Conservation (phyloP, 2,329 filamentous ascomycete species). For the Trichoderma sp. region DNA sequence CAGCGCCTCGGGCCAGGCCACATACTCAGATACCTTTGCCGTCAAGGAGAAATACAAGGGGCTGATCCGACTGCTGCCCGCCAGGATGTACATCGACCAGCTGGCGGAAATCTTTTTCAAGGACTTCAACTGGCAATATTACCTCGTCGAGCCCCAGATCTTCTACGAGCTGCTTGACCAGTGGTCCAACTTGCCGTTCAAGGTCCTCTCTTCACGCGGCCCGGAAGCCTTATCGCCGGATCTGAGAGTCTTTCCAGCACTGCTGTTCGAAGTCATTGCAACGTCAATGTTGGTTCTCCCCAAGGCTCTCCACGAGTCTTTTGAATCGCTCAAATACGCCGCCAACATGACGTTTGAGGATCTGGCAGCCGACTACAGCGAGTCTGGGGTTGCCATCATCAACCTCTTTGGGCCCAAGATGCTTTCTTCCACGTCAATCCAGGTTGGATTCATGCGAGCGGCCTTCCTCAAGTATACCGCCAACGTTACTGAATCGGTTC, state of each 20-base stretch:
- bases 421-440: conserved; percentile 54
- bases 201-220: conserved; percentile 46
- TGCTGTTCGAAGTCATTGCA: conserved; percentile 59
- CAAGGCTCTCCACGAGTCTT: conserved; percentile 44
- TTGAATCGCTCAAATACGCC: conserved; percentile 57
- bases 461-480: conserved; percentile 58
- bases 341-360: conserved; percentile 60
- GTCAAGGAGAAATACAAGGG: conserved; percentile 57
- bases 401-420: conserved; percentile 55
- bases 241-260: conserved; percentile 55
- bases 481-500: conserved; percentile 55
- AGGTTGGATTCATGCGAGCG: conserved; percentile 56
- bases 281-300: conserved; percentile 53
- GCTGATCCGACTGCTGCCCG: conserved; percentile 56
- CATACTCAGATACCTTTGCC: conserved; percentile 34
- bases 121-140: conserved; percentile 61
- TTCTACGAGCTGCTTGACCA: conserved; percentile 50
- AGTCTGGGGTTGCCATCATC: conserved; percentile 53
- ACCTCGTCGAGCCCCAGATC: conserved; percentile 50
- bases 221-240: conserved; percentile 50
- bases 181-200: conserved; percentile 56
- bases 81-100: conserved; percentile 52
- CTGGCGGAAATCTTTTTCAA: conserved; percentile 54
- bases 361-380: conserved; percentile 58
- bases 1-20: neutral